Base-by-base conservation (phyloP, 768 basidiomycete genomes). In the Russula foetens region DNA sequence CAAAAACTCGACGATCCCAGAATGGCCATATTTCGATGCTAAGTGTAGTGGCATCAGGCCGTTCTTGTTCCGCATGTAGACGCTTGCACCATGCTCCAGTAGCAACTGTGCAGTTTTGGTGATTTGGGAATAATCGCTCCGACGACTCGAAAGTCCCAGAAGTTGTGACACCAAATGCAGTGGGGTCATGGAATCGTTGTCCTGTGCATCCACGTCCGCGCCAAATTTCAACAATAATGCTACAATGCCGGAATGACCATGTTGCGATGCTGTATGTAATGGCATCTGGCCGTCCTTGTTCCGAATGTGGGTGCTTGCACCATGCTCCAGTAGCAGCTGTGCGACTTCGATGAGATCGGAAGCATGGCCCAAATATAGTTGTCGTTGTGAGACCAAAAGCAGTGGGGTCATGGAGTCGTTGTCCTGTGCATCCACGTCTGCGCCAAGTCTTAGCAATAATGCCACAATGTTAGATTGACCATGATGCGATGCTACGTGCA, bases 31-130 rank as follows among this genome's bases (percentile, higher is more conserved):
- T 33, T 33, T 9, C 31, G 31, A 33, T 9, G 31, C 31, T 33
- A 33, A 33, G 31, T 38, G 38, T 3, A 66, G 79, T 12, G 53
- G 23, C 4, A 17, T 39, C 35, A 24, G 21, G 51, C 35, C 35
- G 2, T 26, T 5, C 2, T 26, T 9, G 1, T 38, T 24, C 35
- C 9, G 51, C 24, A 39, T 1, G 4, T 39, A 4, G 35, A 15
- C 2, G 33, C 21, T 52, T 24, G 51, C 51, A 8, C 35, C 17
- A 39, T n/a, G 38, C 17, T 39, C 19, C 6, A 39, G 38, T 5
- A 53, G 19, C 9, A 53, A 4, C 35, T 17, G 8, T 5, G 23
- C 51, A 7, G 3, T 24, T 17, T 41, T 17, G 11, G n/a, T n/a
- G n/a, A n/a, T n/a, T n/a, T n/a, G n/a, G n/a, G n/a, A n/a, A n/a